These are phyloP conservation scores for Trypanosoma scelopori DNA, from an alignment of 208 protist genomes.

Conservation along the genomic window DNA sequence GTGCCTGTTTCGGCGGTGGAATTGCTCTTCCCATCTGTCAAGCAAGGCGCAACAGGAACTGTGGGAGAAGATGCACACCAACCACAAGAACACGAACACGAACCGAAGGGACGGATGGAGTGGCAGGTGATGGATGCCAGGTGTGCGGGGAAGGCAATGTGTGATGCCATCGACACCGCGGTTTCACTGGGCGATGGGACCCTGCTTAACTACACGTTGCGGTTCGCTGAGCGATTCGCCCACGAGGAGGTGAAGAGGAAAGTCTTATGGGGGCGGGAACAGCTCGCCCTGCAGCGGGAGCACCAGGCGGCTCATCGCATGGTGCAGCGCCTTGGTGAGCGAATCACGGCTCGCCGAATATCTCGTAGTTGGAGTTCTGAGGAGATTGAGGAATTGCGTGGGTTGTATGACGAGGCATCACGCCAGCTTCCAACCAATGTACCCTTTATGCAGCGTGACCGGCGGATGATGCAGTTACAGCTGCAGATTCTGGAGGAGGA, in stretches of 20 bases:
- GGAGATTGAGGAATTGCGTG: slow-evolving; percentile 10
- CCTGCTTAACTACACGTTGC: slow-evolving; percentile 6
- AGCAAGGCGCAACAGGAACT: neutral
- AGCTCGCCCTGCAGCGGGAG: neutral
- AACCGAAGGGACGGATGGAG: neutral
- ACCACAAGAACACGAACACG: neutral
- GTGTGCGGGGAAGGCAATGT: neutral
- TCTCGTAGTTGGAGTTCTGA: slow-evolving; percentile 16
- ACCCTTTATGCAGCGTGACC: slow-evolving; percentile 5
- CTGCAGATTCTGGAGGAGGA: slow-evolving; percentile 21
- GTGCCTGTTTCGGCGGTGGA: slow-evolving; percentile 12
- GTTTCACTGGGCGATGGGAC: slow-evolving; percentile 1
- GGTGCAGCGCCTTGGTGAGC: slow-evolving; percentile 3
- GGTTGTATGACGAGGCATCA: slow-evolving; percentile 6
- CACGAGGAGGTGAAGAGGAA: neutral
- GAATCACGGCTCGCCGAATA: slow-evolving; percentile 5
- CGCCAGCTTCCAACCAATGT: slow-evolving; percentile 7
- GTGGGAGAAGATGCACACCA: neutral
- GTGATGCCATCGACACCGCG: slow-evolving; percentile 16
- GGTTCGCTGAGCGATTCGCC: neutral
- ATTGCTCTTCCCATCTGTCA: neutral
- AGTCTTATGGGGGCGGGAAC: slow-evolving; percentile 6
- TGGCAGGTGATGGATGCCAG: neutral
- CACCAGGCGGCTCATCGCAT: slow-evolving; percentile 3
- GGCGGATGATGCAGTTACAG: slow-evolving; percentile 24